Conservation (phyloP, 768 basidiomycete genomes). For the Psilocybe sp. region DNA sequence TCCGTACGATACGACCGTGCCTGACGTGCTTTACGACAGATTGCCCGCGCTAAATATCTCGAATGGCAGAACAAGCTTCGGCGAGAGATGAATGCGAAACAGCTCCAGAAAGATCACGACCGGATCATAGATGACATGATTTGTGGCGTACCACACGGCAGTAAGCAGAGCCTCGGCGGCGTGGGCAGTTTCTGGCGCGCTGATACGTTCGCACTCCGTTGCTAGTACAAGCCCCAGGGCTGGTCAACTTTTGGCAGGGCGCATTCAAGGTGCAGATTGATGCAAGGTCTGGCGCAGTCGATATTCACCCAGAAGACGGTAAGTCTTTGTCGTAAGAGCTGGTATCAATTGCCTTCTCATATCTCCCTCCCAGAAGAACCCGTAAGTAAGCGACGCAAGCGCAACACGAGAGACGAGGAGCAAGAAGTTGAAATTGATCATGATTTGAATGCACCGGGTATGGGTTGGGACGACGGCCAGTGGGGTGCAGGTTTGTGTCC, state of each 20-base stretch:
- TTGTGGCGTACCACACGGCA: constrained; percentile 61
- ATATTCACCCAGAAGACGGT: constrained; percentile 27
- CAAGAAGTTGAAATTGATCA: constrained; percentile 1
- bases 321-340: constrained; percentile 1
- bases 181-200: no score
- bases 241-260: constrained; percentile 73
- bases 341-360: not conserved
- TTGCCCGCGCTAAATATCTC: constrained; percentile 65
- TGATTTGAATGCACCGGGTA: constrained; percentile 1
- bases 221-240: constrained; percentile 61
- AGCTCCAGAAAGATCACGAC: constrained; percentile 50
- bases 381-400: constrained; percentile 47
- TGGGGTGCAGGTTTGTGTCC: not conserved
- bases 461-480: constrained; percentile 12
- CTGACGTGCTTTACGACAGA: constrained; percentile 27
- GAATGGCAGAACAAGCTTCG: constrained; percentile 56
- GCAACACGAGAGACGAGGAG: constrained; percentile 14
- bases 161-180: constrained; percentile 37
- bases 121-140: constrained; percentile 60
- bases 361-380: constrained; percentile 28
- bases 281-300: constrained; percentile 46
- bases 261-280: constrained; percentile 71
- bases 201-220: not conserved
- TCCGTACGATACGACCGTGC: not conserved
- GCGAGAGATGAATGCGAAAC: constrained; percentile 49